These are phyloP conservation scores for Truncatella angustata DNA, from an alignment of 2,329 filamentous ascomycete species.

Conservation along the genomic window DNA sequence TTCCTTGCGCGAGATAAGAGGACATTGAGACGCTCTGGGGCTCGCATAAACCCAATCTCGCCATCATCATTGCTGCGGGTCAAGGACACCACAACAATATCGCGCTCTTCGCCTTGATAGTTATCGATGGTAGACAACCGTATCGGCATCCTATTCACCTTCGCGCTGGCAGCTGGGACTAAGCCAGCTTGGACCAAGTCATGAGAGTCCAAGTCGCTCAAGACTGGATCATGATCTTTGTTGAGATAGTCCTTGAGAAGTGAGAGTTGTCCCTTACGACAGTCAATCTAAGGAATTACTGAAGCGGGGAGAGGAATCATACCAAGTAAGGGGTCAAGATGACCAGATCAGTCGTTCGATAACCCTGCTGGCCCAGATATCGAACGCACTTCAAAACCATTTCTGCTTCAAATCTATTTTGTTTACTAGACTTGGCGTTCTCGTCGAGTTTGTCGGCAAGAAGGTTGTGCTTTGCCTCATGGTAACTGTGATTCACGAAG, in stretches of 20 bases:
- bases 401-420: conserved; percentile 63
- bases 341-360: conserved; percentile 62
- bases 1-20: conserved; percentile 66
- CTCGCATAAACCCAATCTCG: conserved; percentile 69
- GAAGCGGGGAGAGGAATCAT: not conserved
- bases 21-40: conserved; percentile 68
- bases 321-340: conserved; percentile 68
- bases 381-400: conserved; percentile 65
- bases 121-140: conserved; percentile 73
- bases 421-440: conserved; percentile 50
- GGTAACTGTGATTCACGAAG: conserved; percentile 63
- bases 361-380: conserved; percentile 71
- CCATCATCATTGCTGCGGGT: conserved; percentile 62
- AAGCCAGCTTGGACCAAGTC: conserved; percentile 64
- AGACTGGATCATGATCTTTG: conserved; percentile 58
- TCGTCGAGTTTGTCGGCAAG: conserved; percentile 51
- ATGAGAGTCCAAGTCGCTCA: conserved; percentile 67
- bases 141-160: conserved; percentile 50
- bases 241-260: conserved; percentile 53
- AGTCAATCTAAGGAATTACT: not conserved
- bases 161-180: conserved; percentile 49
- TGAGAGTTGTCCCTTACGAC: conserved; percentile 55
- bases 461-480: conserved; percentile 44
- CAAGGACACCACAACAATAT: conserved; percentile 68
- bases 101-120: conserved; percentile 74